Conservation (phyloP, 2,329 filamentous ascomycete species). For the Cyclaneusma minus region DNA sequence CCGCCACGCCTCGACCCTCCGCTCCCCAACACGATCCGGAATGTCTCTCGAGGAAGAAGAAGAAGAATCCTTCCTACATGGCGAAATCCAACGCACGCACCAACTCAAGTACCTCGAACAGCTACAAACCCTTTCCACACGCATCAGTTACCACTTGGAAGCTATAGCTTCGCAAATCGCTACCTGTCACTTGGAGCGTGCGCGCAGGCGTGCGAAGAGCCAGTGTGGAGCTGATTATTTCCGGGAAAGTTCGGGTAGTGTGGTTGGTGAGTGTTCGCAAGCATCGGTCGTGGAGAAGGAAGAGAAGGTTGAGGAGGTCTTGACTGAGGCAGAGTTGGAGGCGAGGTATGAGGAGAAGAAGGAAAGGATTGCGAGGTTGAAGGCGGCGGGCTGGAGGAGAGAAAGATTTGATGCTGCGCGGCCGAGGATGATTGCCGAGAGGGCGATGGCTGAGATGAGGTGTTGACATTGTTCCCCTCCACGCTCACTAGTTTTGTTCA, state of each 20-base stretch:
- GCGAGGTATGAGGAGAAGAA: conserved; percentile 6
- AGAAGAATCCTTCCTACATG: too few relatives aligned
- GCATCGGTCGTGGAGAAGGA: conserved; percentile 3
- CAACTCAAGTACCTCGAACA: too few relatives aligned
- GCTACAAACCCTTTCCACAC: too few relatives aligned
- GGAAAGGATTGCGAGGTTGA: conserved; percentile 7
- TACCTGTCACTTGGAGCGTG: neutral
- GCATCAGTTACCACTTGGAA: too few relatives aligned
- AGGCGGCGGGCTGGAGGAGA: conserved; percentile 9
- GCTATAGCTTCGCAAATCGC: too few relatives aligned
- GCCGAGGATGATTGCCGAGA: conserved; percentile 13
- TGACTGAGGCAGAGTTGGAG: conserved; percentile 1
- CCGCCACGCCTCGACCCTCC: too few relatives aligned
- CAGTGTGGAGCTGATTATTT: conserved; percentile 11
- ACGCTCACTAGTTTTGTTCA: too few relatives aligned
- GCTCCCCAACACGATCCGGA: too few relatives aligned
- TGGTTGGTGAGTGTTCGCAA: conserved; percentile 6
- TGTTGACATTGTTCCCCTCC: too few relatives aligned
- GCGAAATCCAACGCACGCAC: too few relatives aligned
- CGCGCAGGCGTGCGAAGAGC: neutral
- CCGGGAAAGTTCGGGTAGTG: conserved; percentile 9
- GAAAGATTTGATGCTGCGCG: conserved; percentile 11
- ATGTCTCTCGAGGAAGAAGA: too few relatives aligned
- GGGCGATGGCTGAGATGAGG: conserved; percentile 11
- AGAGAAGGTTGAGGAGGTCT: neutral